These are phyloP conservation scores for Triticum urartu DNA, from an alignment of 176 grass and related monocot species.

Conservation along the genomic window DNA sequence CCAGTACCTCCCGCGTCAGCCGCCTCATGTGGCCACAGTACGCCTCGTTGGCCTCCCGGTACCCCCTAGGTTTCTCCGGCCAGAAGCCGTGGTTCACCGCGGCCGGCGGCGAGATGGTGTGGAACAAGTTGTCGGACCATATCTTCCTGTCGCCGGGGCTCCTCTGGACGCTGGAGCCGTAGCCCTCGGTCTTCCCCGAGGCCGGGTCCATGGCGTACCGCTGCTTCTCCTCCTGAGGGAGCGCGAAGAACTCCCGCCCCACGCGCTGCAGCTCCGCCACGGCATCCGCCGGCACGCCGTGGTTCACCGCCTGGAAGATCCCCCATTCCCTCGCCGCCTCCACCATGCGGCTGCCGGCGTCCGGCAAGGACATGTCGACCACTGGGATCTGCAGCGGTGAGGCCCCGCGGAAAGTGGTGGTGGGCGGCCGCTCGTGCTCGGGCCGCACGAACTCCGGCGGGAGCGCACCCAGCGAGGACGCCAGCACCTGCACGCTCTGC, in stretches of 20 bases:
- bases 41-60: conserved; percentile 56
- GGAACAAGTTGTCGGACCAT: conserved; percentile 80
- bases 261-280: conserved; percentile 70
- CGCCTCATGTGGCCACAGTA: conserved; percentile 44
- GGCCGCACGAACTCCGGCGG: conserved; percentile 65
- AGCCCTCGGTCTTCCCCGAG: conserved; percentile 46
- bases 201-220: conserved; percentile 44
- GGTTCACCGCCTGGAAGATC: conserved; percentile 75
- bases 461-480: not conserved
- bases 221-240: conserved; percentile 67
- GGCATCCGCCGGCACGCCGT: conserved; percentile 49
- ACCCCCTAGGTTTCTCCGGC: conserved; percentile 37
- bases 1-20: conserved; percentile 39
- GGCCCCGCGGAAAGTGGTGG: conserved; percentile 44
- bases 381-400: conserved; percentile 44
- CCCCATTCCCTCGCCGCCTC: conserved; percentile 57
- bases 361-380: conserved; percentile 48
- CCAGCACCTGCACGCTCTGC: conserved; percentile 40
- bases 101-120: conserved; percentile 49
- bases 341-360: conserved; percentile 3
- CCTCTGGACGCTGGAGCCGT: conserved; percentile 48
- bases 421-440: conserved; percentile 56
- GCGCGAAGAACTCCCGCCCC: conserved; percentile 66
- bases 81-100: conserved; percentile 48
- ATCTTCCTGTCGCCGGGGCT: conserved; percentile 58